phyloP scores from a whole-genome alignment of 345 rosid genomes.

The Garcia nutans region DNA sequence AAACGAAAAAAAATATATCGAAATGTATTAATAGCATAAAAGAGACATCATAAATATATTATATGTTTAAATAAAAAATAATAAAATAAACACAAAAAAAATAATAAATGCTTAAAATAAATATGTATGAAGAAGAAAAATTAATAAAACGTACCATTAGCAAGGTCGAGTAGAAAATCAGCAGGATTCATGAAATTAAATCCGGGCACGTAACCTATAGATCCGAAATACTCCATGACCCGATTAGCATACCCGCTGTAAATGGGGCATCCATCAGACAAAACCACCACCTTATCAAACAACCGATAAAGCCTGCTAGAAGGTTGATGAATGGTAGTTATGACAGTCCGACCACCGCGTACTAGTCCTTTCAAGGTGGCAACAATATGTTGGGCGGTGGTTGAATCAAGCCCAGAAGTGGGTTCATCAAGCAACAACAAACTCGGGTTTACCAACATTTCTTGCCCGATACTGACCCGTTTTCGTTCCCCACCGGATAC shows the following conservation, averaged over 20 bases:
- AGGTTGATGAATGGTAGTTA: slow-evolving; percentile 90
- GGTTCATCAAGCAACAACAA: slow-evolving; percentile 85
- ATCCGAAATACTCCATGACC: slow-evolving; percentile 73
- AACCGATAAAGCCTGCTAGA: slow-evolving; percentile 72
- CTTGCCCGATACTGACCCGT: slow-evolving; percentile 84
- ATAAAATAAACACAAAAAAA: neutral
- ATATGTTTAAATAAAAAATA: too few relatives aligned
- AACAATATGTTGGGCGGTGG: slow-evolving; percentile 74
- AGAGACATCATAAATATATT: too few relatives aligned
- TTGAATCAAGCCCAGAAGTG: slow-evolving; percentile 89
- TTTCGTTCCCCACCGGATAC: slow-evolving; percentile 91
- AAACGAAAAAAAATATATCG: too few relatives aligned
- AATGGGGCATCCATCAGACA: slow-evolving; percentile 74
- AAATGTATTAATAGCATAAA: too few relatives aligned
- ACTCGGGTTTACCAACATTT: slow-evolving; percentile 89
- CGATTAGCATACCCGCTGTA: slow-evolving; percentile 60
- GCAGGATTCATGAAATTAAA: slow-evolving; percentile 73
- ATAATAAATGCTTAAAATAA: neutral
- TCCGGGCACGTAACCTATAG: slow-evolving; percentile 61
- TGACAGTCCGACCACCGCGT: slow-evolving; percentile 71
- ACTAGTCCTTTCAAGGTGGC: slow-evolving; percentile 57
- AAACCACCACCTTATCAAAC: slow-evolving; percentile 80
- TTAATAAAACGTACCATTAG: slow-evolving; percentile 55
- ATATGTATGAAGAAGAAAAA: too few relatives aligned
- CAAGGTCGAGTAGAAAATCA: slow-evolving; percentile 91